Evolutionary conservation across 2,329 filamentous ascomycete genomes (phyloP).

Genomic region (Talaromyces sp.): DNA sequence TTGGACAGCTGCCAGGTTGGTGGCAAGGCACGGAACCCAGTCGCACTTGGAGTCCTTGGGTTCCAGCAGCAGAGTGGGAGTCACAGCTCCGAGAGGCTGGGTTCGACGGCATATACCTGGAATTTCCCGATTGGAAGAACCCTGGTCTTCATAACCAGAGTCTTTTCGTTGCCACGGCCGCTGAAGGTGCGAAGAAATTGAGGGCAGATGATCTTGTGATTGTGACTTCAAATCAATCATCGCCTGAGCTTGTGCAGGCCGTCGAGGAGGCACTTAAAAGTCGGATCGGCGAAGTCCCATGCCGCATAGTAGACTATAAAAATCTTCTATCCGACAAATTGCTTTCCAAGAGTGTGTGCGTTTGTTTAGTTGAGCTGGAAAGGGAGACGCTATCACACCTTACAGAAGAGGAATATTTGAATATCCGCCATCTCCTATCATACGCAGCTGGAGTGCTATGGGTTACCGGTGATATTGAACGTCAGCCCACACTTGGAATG

Average conservation of each 20-base stretch:
- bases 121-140: constrained; percentile 18
- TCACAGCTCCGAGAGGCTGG: constrained; percentile 24
- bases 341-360: constrained; percentile 1
- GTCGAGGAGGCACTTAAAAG: constrained; percentile 3
- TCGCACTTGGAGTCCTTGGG: constrained; percentile 21
- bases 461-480: constrained; percentile 33
- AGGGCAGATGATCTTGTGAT: constrained; percentile 9
- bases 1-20: constrained; percentile 42
- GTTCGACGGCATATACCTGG: constrained; percentile 29
- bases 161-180: constrained; percentile 24
- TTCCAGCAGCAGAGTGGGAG: constrained; percentile 26
- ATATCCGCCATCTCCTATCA: constrained; percentile 29
- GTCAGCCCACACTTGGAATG: constrained; percentile 30
- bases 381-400: constrained; percentile 1
- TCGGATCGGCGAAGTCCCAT: background rate
- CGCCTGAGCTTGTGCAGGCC: background rate
- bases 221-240: constrained; percentile 9
- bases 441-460: constrained; percentile 33
- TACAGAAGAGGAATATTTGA: constrained; percentile 26
- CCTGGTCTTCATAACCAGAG: constrained; percentile 24
- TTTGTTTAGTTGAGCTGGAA: constrained; percentile 15
- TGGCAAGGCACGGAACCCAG: constrained; percentile 33
- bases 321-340: background rate
- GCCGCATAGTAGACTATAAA: constrained; percentile 3
- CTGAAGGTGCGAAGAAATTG: background rate